Base-by-base conservation (phyloP, 306 rosid species). In the Prosopis cineraria region DNA sequence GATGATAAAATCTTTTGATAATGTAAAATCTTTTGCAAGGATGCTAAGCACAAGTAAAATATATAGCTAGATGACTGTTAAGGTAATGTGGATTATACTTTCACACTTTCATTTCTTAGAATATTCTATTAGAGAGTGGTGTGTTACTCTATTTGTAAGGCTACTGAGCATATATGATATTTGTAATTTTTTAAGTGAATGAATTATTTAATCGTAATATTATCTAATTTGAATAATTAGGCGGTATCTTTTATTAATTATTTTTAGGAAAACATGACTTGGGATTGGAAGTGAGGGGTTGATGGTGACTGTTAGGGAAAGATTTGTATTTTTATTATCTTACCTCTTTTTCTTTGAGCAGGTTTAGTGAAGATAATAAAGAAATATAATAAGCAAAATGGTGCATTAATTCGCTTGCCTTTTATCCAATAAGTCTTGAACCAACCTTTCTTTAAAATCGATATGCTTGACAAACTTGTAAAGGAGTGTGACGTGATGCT, bases 301-400 rank as follows among this genome's bases (percentile, higher is more conserved):
- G 25, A 60, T 30, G 37, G 47, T 68, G 69, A 50, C 30, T 52
- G 74, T 19, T 71, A 48, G 44, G 55, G 50, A 7, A 76, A 50
- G 53, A 70, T 50, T 69, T 75, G 3, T 67, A 39, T 76, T 44
- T 63, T 44, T 63, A 31, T 7, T 37, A 1, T 39, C 74, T 76
- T 25, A 22, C 45, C 37, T 17, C 40, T 27, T 75, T 29, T 81
- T 16, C 20, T 73, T 19, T 67, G 64, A 48, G 73, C 73, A 80
- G 87, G 70, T 72, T 78, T 93, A 65, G 91, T 88, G 80, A 93
- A 91, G 88, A 93, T 93, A 84, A 85, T 92, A 67, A 93, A 94
- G 89, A 93, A 93, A 78, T 91, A 93, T 48, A 94, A 91, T 68
- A 93, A 91, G 88, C 86, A 90, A 82, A 90, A 89, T 7, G 96